These are phyloP conservation scores for Salvia hispanica DNA, from an alignment of 257 asterid genomes.

Conservation along the genomic window DNA sequence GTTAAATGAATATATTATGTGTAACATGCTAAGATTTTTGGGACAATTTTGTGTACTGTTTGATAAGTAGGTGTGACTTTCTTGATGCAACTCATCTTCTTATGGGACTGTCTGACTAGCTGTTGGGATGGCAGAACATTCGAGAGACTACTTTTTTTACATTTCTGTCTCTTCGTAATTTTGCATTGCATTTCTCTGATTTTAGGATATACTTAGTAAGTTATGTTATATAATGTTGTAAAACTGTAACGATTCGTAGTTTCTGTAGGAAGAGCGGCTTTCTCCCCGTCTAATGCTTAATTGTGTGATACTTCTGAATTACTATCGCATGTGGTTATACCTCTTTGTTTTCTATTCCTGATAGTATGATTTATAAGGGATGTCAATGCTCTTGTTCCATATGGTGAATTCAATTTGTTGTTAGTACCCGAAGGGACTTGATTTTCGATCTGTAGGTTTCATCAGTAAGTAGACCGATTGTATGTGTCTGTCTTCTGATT, in stretches of 20 bases:
- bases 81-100: slow-evolving; percentile 1
- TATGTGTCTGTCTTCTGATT: slow-evolving; percentile 14
- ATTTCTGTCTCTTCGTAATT: background rate
- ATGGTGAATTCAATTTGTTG: background rate
- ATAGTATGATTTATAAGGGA: slow-evolving; percentile 14
- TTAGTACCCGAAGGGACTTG: background rate
- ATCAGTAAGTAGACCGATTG: slow-evolving; percentile 22
- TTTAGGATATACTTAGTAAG: background rate
- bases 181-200: background rate
- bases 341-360: background rate
- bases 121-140: slow-evolving; percentile 2
- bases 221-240: background rate
- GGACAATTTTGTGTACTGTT: background rate
- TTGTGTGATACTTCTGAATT: slow-evolving; percentile 9
- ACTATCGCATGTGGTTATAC: background rate
- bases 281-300: background rate
- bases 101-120: background rate
- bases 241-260: background rate
- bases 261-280: background rate
- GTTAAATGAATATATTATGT: background rate
- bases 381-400: background rate
- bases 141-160: background rate
- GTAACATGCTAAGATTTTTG: background rate
- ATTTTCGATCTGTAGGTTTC: background rate
- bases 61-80: background rate